These are phyloP conservation scores for Plectosphaerella cucumerina DNA, from an alignment of 2,329 filamentous ascomycete species.

Conservation along the genomic window DNA sequence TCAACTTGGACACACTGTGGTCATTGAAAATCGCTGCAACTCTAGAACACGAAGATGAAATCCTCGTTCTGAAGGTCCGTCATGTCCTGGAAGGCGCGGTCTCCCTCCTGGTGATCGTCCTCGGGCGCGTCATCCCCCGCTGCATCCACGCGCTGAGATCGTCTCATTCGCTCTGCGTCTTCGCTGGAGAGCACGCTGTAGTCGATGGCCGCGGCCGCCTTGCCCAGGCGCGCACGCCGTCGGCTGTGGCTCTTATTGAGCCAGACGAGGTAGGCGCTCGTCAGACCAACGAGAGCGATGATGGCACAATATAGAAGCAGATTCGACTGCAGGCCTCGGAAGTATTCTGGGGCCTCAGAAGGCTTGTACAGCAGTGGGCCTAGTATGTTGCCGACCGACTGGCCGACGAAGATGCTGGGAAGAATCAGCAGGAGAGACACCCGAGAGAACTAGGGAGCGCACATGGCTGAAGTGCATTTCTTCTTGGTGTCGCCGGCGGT, in stretches of 20 bases:
- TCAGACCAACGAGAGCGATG: constrained; percentile 36
- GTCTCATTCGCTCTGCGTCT: constrained; percentile 32
- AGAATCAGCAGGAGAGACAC: too few relatives aligned
- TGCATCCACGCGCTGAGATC: constrained; percentile 10
- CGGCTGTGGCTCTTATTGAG: constrained; percentile 46
- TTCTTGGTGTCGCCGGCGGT: constrained; percentile 64
- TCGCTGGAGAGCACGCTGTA: constrained; percentile 50
- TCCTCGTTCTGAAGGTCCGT: constrained; percentile 61
- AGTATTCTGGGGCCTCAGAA: constrained; percentile 53
- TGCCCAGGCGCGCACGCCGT: constrained; percentile 20
- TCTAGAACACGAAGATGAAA: constrained; percentile 53
- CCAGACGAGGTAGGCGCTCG: constrained; percentile 32
- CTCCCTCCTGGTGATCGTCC: constrained; percentile 21
- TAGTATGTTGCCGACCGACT: constrained; percentile 61
- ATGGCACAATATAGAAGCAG: constrained; percentile 56
- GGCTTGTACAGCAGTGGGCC: constrained; percentile 60
- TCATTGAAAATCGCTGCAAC: not conserved
- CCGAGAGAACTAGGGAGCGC: constrained; percentile 19
- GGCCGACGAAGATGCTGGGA: constrained; percentile 44
- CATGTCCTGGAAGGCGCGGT: constrained; percentile 52
- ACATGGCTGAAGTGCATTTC: constrained; percentile 56
- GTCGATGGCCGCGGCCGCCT: constrained; percentile 50
- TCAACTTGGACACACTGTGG: too few relatives aligned
- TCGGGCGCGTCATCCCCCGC: constrained; percentile 16
- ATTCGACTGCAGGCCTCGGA: constrained; percentile 53